Base-by-base conservation (phyloP, 768 basidiomycete genomes). In the Tephrocybe sp. region DNA sequence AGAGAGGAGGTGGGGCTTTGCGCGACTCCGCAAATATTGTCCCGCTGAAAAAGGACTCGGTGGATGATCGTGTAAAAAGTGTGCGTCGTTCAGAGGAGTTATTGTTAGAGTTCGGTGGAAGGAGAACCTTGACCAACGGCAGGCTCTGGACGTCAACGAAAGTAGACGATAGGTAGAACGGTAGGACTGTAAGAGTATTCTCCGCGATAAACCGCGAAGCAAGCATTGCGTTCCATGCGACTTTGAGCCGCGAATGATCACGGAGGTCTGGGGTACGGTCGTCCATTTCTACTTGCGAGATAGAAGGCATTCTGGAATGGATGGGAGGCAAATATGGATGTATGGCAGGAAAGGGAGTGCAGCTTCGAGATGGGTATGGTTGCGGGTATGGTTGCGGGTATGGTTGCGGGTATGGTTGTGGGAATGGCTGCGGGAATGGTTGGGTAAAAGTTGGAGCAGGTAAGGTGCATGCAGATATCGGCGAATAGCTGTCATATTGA, bases 221-320 rank as follows among this genome's bases (percentile, higher is more conserved):
- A 23, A 89, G 74, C 85, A 89, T 85, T 35, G 76, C 74, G 47
- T 83, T 79, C 85, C 87, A 89, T 4, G 85, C 80, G 3, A 71
- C 67, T 62, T 79, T 77, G 36, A 89, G 73, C 48, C 74, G 73
- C 12, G 76, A 68, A 58, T 89, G 87, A 59, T 89, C 83, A 55
- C 80, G 78, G 14, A 80, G 80, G 59, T 84, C 60, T 20, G 61
- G 58, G 39, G 41, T 52, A 31, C 40, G 52, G 49, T 26, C 26
- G 4, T 61, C 42, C 38, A 22, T 31, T 20, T 61, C 60, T 19
- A 33, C 20, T 11, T 31, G 65, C 12, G 55, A 32, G n/a, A 51
- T 16, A 6, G 52, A 42, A 11, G 53, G 65, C 54, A 42, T 19
- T 35, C 49, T 39, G 11, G 17, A 41, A 22, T 19, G 40, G 19